These are phyloP conservation scores for Phyllosticta ampelicida DNA, from an alignment of 2,329 filamentous ascomycete species.

Conservation along the genomic window DNA sequence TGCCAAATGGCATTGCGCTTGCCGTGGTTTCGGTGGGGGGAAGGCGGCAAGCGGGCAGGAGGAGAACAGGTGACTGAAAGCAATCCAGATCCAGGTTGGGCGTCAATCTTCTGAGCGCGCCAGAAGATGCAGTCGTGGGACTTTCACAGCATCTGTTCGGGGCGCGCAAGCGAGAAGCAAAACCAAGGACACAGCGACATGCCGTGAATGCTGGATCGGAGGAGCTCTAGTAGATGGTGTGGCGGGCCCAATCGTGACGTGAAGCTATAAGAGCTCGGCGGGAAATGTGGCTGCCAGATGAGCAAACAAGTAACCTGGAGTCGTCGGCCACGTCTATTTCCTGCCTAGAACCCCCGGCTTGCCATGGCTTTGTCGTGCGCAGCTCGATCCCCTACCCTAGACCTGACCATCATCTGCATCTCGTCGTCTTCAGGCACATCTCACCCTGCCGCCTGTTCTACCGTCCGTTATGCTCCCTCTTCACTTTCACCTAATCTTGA, in stretches of 20 bases:
- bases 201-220: background rate
- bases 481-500: background rate
- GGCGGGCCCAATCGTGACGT: background rate
- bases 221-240: background rate
- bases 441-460: background rate
- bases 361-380: background rate
- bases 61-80: no score
- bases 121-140: background rate
- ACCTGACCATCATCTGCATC: background rate
- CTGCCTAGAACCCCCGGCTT: background rate
- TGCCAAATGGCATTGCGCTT: slow-evolving; percentile 6
- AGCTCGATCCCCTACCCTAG: background rate
- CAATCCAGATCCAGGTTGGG: background rate
- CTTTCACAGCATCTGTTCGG: slow-evolving; percentile 10
- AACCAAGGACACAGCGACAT: background rate
- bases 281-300: background rate
- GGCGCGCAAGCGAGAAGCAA: background rate
- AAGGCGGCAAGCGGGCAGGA: background rate
- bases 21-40: background rate
- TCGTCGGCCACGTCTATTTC: background rate
- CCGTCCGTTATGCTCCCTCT: background rate
- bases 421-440: background rate
- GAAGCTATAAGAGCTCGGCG: background rate
- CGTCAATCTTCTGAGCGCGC: slow-evolving; percentile 3
- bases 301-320: background rate